A percentile compares a stretch with the other conserved stretches of the same genome.
Evolutionary conservation across 345 rosid species (phyloP).

Genomic region (Melaleuca alternifolia): DNA sequence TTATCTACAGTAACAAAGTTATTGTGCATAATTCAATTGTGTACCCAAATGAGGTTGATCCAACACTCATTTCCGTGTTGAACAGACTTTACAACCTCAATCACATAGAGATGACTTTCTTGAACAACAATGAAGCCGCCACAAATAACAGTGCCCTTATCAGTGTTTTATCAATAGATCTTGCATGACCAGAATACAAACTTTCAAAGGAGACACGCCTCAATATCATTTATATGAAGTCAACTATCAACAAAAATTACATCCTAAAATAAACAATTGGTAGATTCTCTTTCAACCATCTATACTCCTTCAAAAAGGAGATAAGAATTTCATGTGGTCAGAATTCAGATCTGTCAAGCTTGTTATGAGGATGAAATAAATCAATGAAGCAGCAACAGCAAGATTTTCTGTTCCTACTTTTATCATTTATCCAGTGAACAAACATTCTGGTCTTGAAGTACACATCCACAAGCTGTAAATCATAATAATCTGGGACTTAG

Average conservation of each 20-base stretch:
- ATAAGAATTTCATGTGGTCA: background rate
- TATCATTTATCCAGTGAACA: background rate
- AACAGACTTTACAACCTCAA: background rate
- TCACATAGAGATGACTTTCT: background rate
- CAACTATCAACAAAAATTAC: background rate
- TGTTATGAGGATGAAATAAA: background rate
- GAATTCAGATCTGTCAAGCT: background rate
- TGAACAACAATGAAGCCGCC: background rate
- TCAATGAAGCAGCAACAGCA: background rate
- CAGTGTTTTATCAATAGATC: background rate
- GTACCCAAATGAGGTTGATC: background rate
- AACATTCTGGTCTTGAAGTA: background rate
- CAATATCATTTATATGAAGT: background rate
- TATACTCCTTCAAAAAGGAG: background rate
- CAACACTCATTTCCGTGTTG: background rate
- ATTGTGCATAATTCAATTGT: background rate
- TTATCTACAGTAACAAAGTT: background rate
- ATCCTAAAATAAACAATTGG: background rate
- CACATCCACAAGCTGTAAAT: background rate
- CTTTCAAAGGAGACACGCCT: background rate
- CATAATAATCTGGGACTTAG: background rate
- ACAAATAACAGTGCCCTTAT: background rate
- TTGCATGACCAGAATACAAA: background rate
- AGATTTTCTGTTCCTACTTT: background rate
- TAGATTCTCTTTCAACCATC: background rate